Evolutionary conservation across 2,329 filamentous ascomycete genomes (phyloP).

Genomic region (Graphiopsis chlorocephala): DNA sequence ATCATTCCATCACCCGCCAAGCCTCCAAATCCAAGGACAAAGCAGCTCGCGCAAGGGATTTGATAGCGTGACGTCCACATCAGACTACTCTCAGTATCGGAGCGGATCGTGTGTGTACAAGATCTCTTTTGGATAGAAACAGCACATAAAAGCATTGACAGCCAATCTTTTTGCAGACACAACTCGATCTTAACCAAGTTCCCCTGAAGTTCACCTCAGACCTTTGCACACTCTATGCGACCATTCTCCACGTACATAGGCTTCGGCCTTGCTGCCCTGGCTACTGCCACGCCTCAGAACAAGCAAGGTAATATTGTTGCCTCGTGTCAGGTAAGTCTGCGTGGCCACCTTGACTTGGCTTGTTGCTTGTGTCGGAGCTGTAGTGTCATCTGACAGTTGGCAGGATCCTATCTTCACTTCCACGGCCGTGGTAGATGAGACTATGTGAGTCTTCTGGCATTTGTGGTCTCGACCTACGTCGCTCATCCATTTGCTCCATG

Average conservation of each 20-base stretch:
- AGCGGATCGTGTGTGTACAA: background rate
- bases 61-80: background rate
- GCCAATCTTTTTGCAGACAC: background rate
- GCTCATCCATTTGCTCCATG: background rate
- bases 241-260: background rate
- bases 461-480: background rate
- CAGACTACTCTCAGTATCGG: background rate
- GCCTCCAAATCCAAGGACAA: background rate
- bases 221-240: background rate
- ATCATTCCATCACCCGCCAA: slow-evolving; percentile 2
- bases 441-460: background rate
- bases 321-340: background rate
- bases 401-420: background rate
- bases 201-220: background rate
- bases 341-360: background rate
- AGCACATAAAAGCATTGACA: background rate
- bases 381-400: background rate
- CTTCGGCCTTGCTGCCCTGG: background rate
- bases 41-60: slow-evolving; percentile 9
- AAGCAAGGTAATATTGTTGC: background rate
- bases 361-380: background rate
- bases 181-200: background rate
- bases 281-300: background rate
- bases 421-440: background rate
- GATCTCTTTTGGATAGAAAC: background rate